phyloP scores from a whole-genome alignment of 495 filamentous ascomycete genomes.

The Clavariopsis aquatica region DNA sequence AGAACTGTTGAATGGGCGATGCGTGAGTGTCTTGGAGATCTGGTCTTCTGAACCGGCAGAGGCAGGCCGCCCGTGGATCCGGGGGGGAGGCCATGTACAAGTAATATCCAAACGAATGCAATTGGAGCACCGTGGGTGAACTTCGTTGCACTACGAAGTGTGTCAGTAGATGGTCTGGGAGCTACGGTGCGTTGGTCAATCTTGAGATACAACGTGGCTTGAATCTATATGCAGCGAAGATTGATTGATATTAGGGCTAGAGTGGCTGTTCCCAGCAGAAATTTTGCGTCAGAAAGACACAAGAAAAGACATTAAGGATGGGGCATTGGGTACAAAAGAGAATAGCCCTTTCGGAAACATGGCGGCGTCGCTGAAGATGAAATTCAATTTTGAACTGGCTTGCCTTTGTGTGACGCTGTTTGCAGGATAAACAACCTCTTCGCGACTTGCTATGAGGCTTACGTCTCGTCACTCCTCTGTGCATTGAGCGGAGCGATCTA shows the following conservation, averaged over 20 bases:
- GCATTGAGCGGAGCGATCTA: too few relatives aligned
- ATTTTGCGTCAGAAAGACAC: too few relatives aligned
- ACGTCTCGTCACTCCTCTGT: neutral
- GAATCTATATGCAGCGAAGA: too few relatives aligned
- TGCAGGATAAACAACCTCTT: slow-evolving; percentile 24
- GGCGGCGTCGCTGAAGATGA: too few relatives aligned
- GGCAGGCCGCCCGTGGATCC: neutral
- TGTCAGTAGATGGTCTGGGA: too few relatives aligned
- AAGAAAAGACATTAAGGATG: too few relatives aligned
- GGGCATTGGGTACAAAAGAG: too few relatives aligned
- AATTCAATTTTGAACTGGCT: too few relatives aligned
- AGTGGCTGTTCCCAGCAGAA: too few relatives aligned
- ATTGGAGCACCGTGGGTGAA: neutral
- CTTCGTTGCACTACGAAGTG: neutral
- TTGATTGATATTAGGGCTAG: too few relatives aligned
- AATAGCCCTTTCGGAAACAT: neutral
- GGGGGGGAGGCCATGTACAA: neutral
- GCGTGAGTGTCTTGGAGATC: neutral
- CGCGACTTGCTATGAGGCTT: slow-evolving; percentile 24
- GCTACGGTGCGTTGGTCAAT: too few relatives aligned
- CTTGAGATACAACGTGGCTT: too few relatives aligned
- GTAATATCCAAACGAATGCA: neutral
- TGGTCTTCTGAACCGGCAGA: neutral
- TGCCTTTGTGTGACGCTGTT: slow-evolving; percentile 21
- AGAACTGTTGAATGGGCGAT: neutral